Evolutionary conservation across 1,284 basidiomycete genomes (phyloP).

Genomic region (Moesziomyces sp.): DNA sequence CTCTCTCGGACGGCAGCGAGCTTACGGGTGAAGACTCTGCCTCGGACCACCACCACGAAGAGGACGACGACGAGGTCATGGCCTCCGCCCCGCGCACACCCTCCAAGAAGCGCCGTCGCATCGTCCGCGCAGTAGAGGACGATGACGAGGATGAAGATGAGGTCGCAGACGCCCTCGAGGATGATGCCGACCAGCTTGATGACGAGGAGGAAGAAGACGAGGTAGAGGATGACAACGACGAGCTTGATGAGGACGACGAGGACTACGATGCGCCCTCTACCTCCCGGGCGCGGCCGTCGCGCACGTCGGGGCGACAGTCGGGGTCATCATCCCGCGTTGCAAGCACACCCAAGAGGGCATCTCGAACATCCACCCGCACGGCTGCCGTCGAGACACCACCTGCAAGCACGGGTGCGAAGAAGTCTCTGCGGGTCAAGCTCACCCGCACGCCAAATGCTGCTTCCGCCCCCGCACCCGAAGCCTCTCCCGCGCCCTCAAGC

Average conservation of each 20-base stretch:
- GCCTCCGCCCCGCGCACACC: slow-evolving; percentile 28
- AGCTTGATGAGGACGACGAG: slow-evolving; percentile 59
- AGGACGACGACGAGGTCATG: slow-evolving; percentile 21
- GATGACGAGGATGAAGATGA: slow-evolving; percentile 37
- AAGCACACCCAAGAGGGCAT: slow-evolving; percentile 15
- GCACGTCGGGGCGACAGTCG: slow-evolving; percentile 3
- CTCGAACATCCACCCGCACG: slow-evolving; percentile 20
- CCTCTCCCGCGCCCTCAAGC: slow-evolving; percentile 9
- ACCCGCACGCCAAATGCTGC: slow-evolving; percentile 31
- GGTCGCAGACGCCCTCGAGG: slow-evolving; percentile 28
- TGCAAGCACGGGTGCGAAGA: slow-evolving; percentile 19
- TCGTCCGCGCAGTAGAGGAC: slow-evolving; percentile 14
- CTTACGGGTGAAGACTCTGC: slow-evolving; percentile 31
- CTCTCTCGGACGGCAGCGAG: slow-evolving; percentile 40
- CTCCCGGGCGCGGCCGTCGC: slow-evolving; percentile 7
- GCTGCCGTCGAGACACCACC: slow-evolving; percentile 10
- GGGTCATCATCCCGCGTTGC: slow-evolving; percentile 1
- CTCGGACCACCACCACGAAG: slow-evolving; percentile 8
- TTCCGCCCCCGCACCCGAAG: slow-evolving; percentile 1
- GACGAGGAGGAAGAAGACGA: slow-evolving; percentile 61
- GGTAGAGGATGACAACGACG: slow-evolving; percentile 67
- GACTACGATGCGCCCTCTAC: slow-evolving; percentile 46
- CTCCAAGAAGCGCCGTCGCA: slow-evolving; percentile 33
- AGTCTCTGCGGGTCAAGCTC: slow-evolving; percentile 39
- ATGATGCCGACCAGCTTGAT: slow-evolving; percentile 50